Evolutionary conservation across 164 flowering plant genomes (phyloP).

Genomic region (Berberis vulgaris): DNA sequence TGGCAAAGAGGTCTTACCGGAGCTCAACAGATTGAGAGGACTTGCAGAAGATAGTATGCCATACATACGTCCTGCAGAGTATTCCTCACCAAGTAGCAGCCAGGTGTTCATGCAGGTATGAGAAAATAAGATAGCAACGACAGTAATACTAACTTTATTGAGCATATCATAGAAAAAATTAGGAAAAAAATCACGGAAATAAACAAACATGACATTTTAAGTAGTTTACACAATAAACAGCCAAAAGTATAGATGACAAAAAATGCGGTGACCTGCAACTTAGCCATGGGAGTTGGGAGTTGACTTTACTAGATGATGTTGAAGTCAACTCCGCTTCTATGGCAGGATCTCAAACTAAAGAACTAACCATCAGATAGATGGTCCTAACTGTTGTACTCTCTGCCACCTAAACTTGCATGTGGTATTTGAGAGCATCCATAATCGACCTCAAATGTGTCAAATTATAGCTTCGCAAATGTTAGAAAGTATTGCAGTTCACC

Average conservation of each 20-base stretch:
- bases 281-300: too few relatives aligned
- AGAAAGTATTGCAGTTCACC: background rate
- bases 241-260: too few relatives aligned
- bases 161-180: background rate
- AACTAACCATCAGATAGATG: too few relatives aligned
- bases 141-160: background rate
- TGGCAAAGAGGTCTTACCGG: conserved; percentile 38
- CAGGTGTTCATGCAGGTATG: conserved; percentile 8
- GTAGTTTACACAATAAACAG: too few relatives aligned
- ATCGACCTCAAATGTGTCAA: too few relatives aligned
- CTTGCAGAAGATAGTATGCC: conserved; percentile 47
- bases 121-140: background rate
- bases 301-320: too few relatives aligned
- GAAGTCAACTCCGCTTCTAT: too few relatives aligned
- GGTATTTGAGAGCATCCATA: too few relatives aligned
- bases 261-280: background rate
- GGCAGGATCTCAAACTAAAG: too few relatives aligned
- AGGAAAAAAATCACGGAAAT: background rate
- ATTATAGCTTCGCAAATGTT: background rate
- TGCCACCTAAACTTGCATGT: too few relatives aligned
- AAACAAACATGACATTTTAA: too few relatives aligned
- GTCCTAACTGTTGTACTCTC: too few relatives aligned
- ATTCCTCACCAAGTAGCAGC: conserved; percentile 19
- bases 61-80: background rate
- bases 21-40: conserved; percentile 41